phyloP scores from a whole-genome alignment of 129 eudicot genomes.

The Calendula officinalis region DNA sequence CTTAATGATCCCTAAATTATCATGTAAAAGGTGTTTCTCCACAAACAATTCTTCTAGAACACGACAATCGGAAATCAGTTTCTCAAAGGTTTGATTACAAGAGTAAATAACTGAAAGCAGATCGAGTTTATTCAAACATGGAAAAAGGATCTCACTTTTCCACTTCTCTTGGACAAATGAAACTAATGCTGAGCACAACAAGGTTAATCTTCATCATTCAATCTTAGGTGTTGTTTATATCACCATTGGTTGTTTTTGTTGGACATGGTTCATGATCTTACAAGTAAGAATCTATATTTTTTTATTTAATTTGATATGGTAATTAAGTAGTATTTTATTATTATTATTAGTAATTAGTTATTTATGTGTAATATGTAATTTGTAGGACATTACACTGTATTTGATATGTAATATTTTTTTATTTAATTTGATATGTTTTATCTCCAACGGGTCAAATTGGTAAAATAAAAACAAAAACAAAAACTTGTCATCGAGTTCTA shows the following conservation, averaged over 20 bases:
- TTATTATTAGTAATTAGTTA: neutral
- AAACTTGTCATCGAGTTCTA: too few species aligned
- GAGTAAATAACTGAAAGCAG: constrained; percentile 4
- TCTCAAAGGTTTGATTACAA: neutral
- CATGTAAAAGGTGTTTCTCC: neutral
- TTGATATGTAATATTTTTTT: too few species aligned
- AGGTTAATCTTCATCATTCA: too few species aligned
- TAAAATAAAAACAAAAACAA: too few species aligned
- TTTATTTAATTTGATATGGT: too few species aligned
- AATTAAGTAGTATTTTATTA: too few species aligned
- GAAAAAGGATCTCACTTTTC: constrained; percentile 4
- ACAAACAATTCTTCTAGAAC: constrained; percentile 22
- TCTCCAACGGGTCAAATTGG: too few species aligned
- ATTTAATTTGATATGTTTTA: too few species aligned
- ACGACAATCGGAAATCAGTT: constrained; percentile 28
- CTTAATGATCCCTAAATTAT: neutral
- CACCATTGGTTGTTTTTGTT: constrained; percentile 70
- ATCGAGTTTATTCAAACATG: constrained; percentile 16
- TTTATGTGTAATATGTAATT: neutral
- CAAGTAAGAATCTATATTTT: constrained; percentile 47
- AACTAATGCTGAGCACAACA: constrained; percentile 33
- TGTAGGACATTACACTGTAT: constrained; percentile 74
- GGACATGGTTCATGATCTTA: constrained; percentile 87
- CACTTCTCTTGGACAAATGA: too few species aligned
- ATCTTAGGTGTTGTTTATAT: constrained; percentile 75